Percentiles rank a stretch among this genome's conserved stretches.
Conservation (phyloP, 768 basidiomycete species). For the Tricholoma sp. region DNA sequence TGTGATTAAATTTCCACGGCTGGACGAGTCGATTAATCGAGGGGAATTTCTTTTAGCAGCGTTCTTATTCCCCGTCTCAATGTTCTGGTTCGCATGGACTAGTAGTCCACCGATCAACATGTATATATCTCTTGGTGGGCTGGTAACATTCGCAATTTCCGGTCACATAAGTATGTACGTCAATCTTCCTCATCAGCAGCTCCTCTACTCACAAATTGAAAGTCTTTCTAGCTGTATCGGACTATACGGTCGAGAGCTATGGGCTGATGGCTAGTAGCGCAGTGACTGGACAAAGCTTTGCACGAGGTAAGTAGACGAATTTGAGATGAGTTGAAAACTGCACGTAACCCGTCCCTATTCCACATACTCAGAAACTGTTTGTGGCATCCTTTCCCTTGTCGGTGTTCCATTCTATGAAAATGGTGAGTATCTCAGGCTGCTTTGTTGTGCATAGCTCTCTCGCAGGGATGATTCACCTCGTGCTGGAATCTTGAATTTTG, state of each 20-base stretch:
- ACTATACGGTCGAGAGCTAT: slow-evolving; percentile 20
- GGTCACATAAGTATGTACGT: slow-evolving; percentile 14
- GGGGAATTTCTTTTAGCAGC: slow-evolving; percentile 11
- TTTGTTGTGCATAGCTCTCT: too few relatives aligned
- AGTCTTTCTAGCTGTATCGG: slow-evolving; percentile 18
- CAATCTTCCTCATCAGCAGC: background rate
- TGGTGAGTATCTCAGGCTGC: slow-evolving; percentile 3
- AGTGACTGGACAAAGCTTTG: slow-evolving; percentile 19
- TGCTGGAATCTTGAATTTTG: background rate
- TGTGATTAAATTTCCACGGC: background rate
- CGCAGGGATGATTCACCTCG: background rate
- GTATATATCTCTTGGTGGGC: slow-evolving; percentile 15
- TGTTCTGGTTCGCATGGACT: slow-evolving; percentile 22
- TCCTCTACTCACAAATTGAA: background rate
- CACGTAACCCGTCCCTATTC: background rate
- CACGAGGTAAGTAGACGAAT: slow-evolving; percentile 10
- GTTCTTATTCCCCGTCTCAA: slow-evolving; percentile 15
- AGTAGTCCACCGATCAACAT: slow-evolving; percentile 13
- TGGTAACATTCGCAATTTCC: slow-evolving; percentile 15
- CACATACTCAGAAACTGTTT: slow-evolving; percentile 10
- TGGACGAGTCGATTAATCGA: background rate
- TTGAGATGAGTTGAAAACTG: background rate
- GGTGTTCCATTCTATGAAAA: slow-evolving; percentile 14
- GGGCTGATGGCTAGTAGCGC: slow-evolving; percentile 19
- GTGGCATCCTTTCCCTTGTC: slow-evolving; percentile 15